Evolutionary conservation across 2,329 filamentous ascomycete genomes (phyloP).

Genomic region (Pyricularia grisea): DNA sequence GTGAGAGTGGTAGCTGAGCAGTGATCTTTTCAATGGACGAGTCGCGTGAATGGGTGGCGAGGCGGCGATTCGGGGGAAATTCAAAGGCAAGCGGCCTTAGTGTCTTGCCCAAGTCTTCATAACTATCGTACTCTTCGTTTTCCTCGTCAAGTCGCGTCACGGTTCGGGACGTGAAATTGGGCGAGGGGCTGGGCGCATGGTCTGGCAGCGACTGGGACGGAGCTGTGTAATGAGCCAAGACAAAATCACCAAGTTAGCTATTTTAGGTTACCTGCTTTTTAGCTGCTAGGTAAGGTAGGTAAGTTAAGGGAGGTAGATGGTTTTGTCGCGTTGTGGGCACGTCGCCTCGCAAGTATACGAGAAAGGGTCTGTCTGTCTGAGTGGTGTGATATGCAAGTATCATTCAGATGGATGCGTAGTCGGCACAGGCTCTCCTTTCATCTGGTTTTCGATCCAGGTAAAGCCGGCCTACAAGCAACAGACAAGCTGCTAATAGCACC

Average conservation of each 20-base stretch:
- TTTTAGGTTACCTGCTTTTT: not conserved
- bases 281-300: not conserved
- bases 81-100: conserved; percentile 37
- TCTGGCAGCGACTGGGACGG: conserved; percentile 52
- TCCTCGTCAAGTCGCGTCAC: conserved; percentile 43
- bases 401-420: not conserved
- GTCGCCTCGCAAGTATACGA: not conserved
- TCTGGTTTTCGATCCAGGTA: not conserved
- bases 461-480: not conserved
- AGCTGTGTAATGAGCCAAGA: conserved; percentile 26
- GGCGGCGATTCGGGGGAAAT: conserved; percentile 22
- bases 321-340: not conserved
- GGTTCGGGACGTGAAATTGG: conserved; percentile 40
- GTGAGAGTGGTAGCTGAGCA: conserved; percentile 13
- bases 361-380: not conserved
- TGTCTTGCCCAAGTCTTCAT: conserved; percentile 38
- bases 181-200: conserved; percentile 37
- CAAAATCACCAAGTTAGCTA: conserved; percentile 4
- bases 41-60: conserved; percentile 43
- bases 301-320: not conserved
- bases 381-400: not conserved
- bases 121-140: conserved; percentile 29
- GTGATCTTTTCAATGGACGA: conserved; percentile 46
- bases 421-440: not conserved
- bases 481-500: not conserved